phyloP scores from a whole-genome alignment of 1,284 basidiomycete genomes.

The Rhizoctonia solani region DNA sequence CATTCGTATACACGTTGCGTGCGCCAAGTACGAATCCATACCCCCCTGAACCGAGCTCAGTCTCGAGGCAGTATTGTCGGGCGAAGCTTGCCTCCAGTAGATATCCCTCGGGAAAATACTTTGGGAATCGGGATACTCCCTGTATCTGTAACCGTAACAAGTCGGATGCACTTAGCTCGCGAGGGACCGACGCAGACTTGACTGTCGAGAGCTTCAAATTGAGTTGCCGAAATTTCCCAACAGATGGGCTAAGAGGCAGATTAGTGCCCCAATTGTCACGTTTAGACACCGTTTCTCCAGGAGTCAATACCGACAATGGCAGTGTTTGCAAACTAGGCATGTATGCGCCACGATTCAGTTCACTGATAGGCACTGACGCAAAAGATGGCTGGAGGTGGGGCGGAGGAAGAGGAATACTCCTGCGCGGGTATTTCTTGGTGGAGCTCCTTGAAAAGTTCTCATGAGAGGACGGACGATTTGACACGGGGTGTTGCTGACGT shows the following conservation, averaged over 20 bases:
- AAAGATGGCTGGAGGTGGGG: slow-evolving; percentile 6
- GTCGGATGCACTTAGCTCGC: neutral
- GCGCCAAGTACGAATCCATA: slow-evolving; percentile 92
- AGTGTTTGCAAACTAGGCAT: neutral
- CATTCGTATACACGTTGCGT: slow-evolving; percentile 55
- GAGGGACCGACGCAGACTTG: no score
- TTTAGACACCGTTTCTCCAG: neutral
- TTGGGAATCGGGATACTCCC: neutral
- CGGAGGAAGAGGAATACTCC: neutral
- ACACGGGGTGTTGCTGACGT: neutral
- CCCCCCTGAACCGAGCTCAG: slow-evolving; percentile 86
- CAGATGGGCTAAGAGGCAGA: neutral
- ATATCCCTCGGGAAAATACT: slow-evolving; percentile 62
- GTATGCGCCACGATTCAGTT: neutral
- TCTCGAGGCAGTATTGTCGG: slow-evolving; percentile 66
- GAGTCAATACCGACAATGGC: neutral
- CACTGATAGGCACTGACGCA: neutral
- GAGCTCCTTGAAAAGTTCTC: neutral
- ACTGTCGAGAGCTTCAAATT: no score
- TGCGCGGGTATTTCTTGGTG: neutral
- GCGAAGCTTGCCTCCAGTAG: slow-evolving; percentile 69
- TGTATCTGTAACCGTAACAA: slow-evolving; percentile 5
- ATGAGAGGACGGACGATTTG: neutral
- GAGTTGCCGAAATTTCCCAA: no score
- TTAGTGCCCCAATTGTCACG: neutral